Evolutionary conservation across 1,284 basidiomycete species (phyloP), one percentile per base, ranked within the genome.

Genomic region (Coniophora puteana): DNA sequence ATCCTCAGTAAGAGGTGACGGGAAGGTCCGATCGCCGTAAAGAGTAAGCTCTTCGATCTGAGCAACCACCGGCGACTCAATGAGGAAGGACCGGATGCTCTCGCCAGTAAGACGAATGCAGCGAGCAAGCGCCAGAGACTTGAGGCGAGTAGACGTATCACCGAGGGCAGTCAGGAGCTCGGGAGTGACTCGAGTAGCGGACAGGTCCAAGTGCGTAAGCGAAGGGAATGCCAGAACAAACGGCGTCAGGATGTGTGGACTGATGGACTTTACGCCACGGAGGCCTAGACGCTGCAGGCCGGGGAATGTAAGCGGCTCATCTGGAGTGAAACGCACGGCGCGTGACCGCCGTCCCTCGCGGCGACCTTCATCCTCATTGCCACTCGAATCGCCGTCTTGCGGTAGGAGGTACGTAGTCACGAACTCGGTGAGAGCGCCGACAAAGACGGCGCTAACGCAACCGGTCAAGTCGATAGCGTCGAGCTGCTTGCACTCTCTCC

Each of bases 381-480:
- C 72, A 43, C 56, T 72, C 16, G 66, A 62, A 32, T 74, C 68
- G 16, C 65, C 57, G 11, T 80, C 78, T 14, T 68, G 48, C 31
- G 53, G 51, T n/a, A 69, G 59, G 18, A 93, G 66, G 65, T 89
- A 80, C 35, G 74, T 76, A 41, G 78, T 72, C 46, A 93, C 91
- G 57, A 97, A 94, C 44, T 89, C 83, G 26, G 77, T 74, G 51
- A 96, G 76, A 0, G 89, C 90, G 48, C 83, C 79, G 44, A 89
- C 83, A 55, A 97, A 97, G 5, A 88, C 83, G 14, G 79, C 78
- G 56, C 90, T 93, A 57, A 97, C 87, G 61, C 95, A 98, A 51
- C 93, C 94, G 16, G 93, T 97, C 39, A 98, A 67, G 59, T 99
- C 95, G 26, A 96, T 72, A 2, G 93, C 92, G 59, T 93, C 83